Evolutionary conservation across 352 stramenopile species (phyloP).

Genomic region (Globisporangium nodosum): DNA sequence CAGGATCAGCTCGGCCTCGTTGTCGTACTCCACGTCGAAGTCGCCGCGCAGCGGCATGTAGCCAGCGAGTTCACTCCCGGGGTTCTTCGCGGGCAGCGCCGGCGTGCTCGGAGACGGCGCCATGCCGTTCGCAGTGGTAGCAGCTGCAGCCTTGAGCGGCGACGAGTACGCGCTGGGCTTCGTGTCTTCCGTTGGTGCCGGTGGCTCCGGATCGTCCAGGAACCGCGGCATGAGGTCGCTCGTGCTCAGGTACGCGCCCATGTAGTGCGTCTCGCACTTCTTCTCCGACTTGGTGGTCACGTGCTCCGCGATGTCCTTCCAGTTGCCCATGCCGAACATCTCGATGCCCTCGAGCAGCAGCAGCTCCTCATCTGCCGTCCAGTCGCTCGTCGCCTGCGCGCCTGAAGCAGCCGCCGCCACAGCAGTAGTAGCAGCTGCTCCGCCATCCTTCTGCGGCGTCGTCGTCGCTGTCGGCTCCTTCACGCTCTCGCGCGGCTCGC

Average conservation of each 20-base stretch:
- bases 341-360: conserved; percentile 94
- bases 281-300: conserved; percentile 82
- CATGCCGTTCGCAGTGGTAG: neutral
- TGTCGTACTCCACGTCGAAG: conserved; percentile 98
- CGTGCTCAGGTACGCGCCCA: conserved; percentile 67
- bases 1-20: conserved; percentile 95
- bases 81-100: conserved; percentile 3
- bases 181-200: conserved; percentile 22
- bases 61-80: conserved; percentile 62
- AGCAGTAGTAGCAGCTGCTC: conserved; percentile 7
- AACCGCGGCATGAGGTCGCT: conserved; percentile 62
- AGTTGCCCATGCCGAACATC: conserved; percentile 96
- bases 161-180: conserved; percentile 5
- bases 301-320: conserved; percentile 90
- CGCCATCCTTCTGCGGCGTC: conserved; percentile 17
- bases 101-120: conserved; percentile 12
- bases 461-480: conserved; percentile 5
- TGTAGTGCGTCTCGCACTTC: conserved; percentile 89
- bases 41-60: conserved; percentile 97
- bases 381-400: conserved; percentile 35
- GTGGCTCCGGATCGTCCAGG: conserved; percentile 34
- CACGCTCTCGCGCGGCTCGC: conserved; percentile 21
- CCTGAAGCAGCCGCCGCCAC: neutral
- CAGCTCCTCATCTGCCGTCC: conserved; percentile 95
- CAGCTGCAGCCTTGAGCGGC: conserved; percentile 13